phyloP scores from a whole-genome alignment of 179 eudicot genomes.

The Camellia oleifera region DNA sequence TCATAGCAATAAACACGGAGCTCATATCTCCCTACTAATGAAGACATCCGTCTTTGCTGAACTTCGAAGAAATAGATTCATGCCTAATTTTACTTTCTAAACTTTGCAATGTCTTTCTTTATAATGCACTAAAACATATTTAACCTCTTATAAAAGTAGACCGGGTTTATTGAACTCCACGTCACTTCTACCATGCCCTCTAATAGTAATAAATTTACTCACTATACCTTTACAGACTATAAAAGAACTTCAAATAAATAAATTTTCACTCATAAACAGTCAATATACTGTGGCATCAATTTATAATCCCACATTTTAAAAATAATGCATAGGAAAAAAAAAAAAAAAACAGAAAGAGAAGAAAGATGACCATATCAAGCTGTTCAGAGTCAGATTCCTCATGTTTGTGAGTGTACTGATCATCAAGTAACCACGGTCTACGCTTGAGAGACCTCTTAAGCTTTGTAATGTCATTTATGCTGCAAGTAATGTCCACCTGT shows the following conservation, averaged over 20 bases:
- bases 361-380: constrained; percentile 40
- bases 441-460: constrained; percentile 30
- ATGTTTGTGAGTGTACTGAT: constrained; percentile 18
- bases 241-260: neutral
- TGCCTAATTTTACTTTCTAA: neutral
- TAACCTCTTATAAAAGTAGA: neutral
- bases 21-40: neutral
- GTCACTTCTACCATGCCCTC: neutral
- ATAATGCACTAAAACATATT: neutral
- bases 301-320: neutral
- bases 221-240: neutral
- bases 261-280: neutral
- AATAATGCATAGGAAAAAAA: constrained; percentile 4
- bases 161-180: neutral
- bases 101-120: neutral
- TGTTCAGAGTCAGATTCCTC: constrained; percentile 36
- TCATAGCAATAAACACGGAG: neutral
- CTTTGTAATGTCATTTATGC: constrained; percentile 27
- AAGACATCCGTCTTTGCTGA: neutral
- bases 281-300: neutral
- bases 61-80: too few species aligned
- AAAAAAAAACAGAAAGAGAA: constrained; percentile 9
- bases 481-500: constrained; percentile 24
- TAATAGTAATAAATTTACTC: neutral
- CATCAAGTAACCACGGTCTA: constrained; percentile 60